Evolutionary conservation across 108 stramenopile genomes (phyloP), one percentile per base, ranked within the genome.

Genomic region (Fragilariopsis cylindrus): DNA sequence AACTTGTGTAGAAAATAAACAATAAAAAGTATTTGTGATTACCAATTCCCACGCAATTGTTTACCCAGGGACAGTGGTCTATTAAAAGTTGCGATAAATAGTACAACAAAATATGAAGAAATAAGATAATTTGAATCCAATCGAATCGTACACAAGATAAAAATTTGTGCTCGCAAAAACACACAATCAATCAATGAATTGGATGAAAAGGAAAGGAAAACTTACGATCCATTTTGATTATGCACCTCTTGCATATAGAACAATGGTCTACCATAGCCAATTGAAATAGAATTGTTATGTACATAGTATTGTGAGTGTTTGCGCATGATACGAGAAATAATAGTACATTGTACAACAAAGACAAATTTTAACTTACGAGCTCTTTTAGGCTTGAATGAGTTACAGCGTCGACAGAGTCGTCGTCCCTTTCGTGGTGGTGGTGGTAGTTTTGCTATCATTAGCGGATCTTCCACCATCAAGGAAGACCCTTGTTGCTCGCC

Each of bases 21-120:
- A 98, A 84, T 54, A 99, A 66, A 85, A 99, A 99, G 77, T 96
- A 97, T 86, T 99, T 99, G 92, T 99, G 98, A 81, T 99, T 99
- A 49, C 95, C 92, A 66, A 98, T 92, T 54, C 97, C 99, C 16
- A 99, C 96, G 84, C 98, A 98, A 84, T 99, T 99, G 87, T 99
- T 99, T 48, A 98, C 96, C 98, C 98, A 98, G 19, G 97, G 96
- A 76, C 93, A 96, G 75, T 80, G 79, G 49, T 79, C 78, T 79
- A 52, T 7, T 4, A 44, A 21, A 62, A 63, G 4, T 7, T 13
- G 12, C 18, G 43, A 40, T 21, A 52, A 12, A 39, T 43, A n/a
- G 9, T 21, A n/a, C 12, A 18, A 62, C 12, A 62, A 11, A 62
- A 62, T 16, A 16, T 12, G 21, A 48, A 8, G 65, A 65, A 47